These are phyloP conservation scores for Albugo laibachii DNA, from an alignment of 352 stramenopile genomes.

Conservation along the genomic window DNA sequence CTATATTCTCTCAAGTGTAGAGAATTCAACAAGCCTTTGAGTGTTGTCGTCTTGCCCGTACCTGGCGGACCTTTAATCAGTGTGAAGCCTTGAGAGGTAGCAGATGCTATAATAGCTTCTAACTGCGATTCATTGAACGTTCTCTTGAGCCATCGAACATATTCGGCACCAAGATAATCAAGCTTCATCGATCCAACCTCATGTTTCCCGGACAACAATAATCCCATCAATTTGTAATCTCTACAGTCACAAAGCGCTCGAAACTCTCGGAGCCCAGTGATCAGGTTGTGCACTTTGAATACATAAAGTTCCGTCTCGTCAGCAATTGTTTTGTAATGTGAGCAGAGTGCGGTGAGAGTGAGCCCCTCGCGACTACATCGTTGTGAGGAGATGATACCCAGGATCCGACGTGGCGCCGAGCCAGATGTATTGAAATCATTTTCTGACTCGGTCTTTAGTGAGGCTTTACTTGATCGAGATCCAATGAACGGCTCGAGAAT, in stretches of 20 bases:
- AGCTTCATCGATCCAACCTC: constrained; percentile 50
- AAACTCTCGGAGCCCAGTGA: constrained; percentile 78
- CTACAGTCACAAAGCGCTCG: constrained; percentile 64
- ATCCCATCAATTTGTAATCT: constrained; percentile 48
- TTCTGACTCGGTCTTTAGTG: too few species aligned
- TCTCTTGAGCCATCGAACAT: constrained; percentile 55
- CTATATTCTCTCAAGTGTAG: constrained; percentile 86
- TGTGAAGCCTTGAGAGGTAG: constrained; percentile 79
- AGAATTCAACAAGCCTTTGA: constrained; percentile 83
- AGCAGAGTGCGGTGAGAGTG: constrained; percentile 33
- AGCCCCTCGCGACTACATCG: constrained; percentile 50
- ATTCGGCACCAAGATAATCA: constrained; percentile 58
- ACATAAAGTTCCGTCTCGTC: constrained; percentile 29
- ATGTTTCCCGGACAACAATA: constrained; percentile 57
- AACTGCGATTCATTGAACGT: constrained; percentile 81
- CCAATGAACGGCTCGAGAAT: too few species aligned
- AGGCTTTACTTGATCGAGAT: too few species aligned
- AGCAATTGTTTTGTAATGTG: constrained; percentile 28
- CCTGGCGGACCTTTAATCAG: constrained; percentile 81
- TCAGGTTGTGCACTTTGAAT: constrained; percentile 77
- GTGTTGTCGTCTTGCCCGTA: constrained; percentile 84
- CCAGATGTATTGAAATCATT: too few species aligned
- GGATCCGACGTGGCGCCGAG: constrained; percentile 12
- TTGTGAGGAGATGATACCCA: constrained; percentile 59
- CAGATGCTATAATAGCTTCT: constrained; percentile 73